Conservation (phyloP, 2,329 filamentous ascomycete species). For the Fulvia fulva region DNA sequence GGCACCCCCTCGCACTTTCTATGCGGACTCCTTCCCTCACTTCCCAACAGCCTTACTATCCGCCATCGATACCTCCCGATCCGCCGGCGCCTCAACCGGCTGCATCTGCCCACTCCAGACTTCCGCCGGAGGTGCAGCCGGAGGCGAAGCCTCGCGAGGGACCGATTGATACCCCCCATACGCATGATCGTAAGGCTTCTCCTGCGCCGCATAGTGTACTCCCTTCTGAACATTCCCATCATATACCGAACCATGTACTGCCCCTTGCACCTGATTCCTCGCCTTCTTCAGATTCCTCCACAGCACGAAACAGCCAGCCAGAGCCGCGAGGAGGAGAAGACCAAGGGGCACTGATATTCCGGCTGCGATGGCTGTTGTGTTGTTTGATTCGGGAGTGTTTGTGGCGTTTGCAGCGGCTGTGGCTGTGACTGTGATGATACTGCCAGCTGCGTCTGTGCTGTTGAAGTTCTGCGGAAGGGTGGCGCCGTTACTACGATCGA, state of each 20-base stretch:
- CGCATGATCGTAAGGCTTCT: background rate
- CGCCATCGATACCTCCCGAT: conserved; percentile 10
- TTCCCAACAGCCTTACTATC: conserved; percentile 7
- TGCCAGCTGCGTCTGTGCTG: background rate
- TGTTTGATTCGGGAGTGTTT: background rate
- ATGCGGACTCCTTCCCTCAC: background rate
- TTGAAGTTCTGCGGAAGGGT: conserved; percentile 8
- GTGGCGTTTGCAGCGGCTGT: conserved; percentile 7
- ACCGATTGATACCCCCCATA: background rate
- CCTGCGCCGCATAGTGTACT: background rate
- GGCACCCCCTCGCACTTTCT: too few species aligned
- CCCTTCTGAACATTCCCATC: background rate
- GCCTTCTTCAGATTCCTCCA: conserved; percentile 7
- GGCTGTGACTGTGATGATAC: background rate
- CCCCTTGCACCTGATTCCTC: background rate
- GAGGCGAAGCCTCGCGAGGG: background rate
- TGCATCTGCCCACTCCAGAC: background rate
- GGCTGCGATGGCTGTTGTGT: conserved; percentile 9
- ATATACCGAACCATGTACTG: background rate
- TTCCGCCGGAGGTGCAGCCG: background rate
- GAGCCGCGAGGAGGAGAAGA: conserved; percentile 12
- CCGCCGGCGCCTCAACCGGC: conserved; percentile 9
- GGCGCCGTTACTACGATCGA: conserved; percentile 15
- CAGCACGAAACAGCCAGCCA: conserved; percentile 12
- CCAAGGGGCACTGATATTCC: conserved; percentile 15